Conservation (phyloP, 176 grass and related monocot genomes). For the bread wheat (Triticum aestivum) region DNA sequence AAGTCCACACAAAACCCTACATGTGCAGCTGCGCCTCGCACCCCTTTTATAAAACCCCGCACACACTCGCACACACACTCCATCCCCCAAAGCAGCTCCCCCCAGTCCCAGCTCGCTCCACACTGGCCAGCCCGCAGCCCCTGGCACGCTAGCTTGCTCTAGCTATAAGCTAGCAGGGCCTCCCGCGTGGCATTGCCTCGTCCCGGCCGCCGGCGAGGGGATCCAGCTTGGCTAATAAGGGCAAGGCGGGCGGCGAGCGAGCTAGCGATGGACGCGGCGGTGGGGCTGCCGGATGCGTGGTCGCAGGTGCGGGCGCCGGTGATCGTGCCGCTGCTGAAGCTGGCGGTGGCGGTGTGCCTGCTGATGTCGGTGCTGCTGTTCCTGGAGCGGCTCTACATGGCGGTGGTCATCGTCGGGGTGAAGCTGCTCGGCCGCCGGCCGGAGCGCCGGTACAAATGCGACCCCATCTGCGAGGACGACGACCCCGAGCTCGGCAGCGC, state of each 20-base stretch:
- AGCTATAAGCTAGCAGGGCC: background rate
- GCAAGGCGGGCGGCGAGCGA: too few relatives aligned
- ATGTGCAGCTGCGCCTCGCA: slow-evolving; percentile 13
- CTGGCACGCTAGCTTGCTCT: background rate
- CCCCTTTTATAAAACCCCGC: slow-evolving; percentile 21
- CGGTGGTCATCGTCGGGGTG: slow-evolving; percentile 48
- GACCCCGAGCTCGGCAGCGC: slow-evolving; percentile 62
- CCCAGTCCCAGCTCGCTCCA: background rate
- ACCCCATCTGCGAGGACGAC: slow-evolving; percentile 61
- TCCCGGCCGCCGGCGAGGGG: background rate
- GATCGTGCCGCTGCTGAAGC: slow-evolving; percentile 66
- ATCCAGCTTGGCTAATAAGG: background rate
- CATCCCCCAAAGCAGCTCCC: background rate
- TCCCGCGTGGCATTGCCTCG: background rate
- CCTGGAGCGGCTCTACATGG: slow-evolving; percentile 72
- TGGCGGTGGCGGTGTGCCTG: slow-evolving; percentile 64
- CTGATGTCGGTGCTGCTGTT: slow-evolving; percentile 70
- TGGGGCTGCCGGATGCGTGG: slow-evolving; percentile 57
- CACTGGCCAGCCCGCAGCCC: background rate
- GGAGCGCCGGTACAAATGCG: slow-evolving; percentile 58
- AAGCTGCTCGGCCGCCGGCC: slow-evolving; percentile 48
- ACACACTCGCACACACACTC: slow-evolving; percentile 19
- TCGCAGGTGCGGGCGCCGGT: slow-evolving; percentile 62
- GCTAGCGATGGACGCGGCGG: slow-evolving; percentile 30
- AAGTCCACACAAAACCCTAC: slow-evolving; percentile 18